Evolutionary conservation across 495 filamentous ascomycete genomes (phyloP).

Genomic region (Aspergillus steynii): DNA sequence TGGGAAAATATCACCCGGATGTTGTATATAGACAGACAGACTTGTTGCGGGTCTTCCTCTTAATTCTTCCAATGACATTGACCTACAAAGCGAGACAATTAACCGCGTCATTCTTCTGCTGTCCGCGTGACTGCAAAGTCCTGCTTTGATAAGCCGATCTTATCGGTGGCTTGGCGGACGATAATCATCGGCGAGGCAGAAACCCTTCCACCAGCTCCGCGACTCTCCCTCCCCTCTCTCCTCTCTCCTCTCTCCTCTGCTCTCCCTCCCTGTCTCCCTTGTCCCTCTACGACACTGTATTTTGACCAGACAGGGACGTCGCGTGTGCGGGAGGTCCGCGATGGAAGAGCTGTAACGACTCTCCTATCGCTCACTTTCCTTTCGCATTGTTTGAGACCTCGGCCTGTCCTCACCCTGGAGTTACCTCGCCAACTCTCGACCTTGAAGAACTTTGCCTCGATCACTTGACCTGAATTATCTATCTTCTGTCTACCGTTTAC

Average conservation of each 20-base stretch:
- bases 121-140: background rate
- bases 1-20: conserved; percentile 8
- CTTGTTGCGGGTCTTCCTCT: background rate
- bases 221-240: conserved; percentile 1
- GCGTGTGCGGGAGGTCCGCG: background rate
- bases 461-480: background rate
- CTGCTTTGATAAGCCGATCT: background rate
- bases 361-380: conserved; percentile 14
- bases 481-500: background rate
- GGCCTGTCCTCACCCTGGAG: background rate
- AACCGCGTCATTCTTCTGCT: background rate
- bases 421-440: background rate
- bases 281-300: conserved; percentile 11
- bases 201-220: background rate
- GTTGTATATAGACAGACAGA: conserved; percentile 15
- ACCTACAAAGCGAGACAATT: background rate
- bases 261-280: conserved; percentile 20
- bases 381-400: background rate
- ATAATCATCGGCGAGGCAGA: conserved; percentile 1
- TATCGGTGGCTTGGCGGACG: background rate
- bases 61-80: background rate
- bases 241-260: conserved; percentile 11
- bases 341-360: conserved; percentile 16
- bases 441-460: background rate
- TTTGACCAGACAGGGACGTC: background rate